These are phyloP conservation scores for Bolboschoenus planiculmis DNA, from an alignment of 176 grass and related monocot genomes.

Conservation along the genomic window DNA sequence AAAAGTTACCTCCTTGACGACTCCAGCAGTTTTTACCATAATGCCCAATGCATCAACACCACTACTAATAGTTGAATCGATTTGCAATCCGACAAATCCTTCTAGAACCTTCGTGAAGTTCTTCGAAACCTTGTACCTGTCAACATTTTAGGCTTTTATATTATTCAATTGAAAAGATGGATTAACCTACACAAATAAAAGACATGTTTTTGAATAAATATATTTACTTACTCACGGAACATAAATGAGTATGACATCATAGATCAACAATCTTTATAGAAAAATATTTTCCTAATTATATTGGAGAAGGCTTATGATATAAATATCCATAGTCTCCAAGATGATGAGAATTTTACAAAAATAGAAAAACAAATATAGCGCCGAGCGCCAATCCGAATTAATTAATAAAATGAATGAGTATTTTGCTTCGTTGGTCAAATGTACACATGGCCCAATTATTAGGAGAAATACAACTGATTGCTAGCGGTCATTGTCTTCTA, in stretches of 20 bases:
- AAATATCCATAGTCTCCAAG: not conserved
- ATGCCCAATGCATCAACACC: constrained; percentile 61
- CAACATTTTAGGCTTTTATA: not conserved
- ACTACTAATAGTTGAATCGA: constrained; percentile 60
- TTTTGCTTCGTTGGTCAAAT: not conserved
- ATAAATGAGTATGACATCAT: not conserved
- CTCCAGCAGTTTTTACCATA: constrained; percentile 54
- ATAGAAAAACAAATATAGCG: not conserved
- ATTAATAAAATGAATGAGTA: not conserved
- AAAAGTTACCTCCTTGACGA: constrained; percentile 47
- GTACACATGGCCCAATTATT: not conserved
- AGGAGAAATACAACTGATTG: not conserved
- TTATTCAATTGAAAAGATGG: not conserved
- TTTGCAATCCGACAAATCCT: constrained; percentile 72
- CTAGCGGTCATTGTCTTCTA: not conserved
- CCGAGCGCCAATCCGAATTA: not conserved
- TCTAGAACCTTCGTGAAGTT: constrained; percentile 71
- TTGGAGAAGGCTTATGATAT: not conserved
- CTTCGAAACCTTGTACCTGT: constrained; percentile 56
- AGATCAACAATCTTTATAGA: not conserved
- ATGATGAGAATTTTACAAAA: not conserved
- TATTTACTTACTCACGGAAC: not conserved
- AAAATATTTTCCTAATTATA: not conserved
- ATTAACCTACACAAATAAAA: not conserved
- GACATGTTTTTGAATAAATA: not conserved